Conservation (phyloP, 257 asterid species). For the Fraxinus americana region DNA sequence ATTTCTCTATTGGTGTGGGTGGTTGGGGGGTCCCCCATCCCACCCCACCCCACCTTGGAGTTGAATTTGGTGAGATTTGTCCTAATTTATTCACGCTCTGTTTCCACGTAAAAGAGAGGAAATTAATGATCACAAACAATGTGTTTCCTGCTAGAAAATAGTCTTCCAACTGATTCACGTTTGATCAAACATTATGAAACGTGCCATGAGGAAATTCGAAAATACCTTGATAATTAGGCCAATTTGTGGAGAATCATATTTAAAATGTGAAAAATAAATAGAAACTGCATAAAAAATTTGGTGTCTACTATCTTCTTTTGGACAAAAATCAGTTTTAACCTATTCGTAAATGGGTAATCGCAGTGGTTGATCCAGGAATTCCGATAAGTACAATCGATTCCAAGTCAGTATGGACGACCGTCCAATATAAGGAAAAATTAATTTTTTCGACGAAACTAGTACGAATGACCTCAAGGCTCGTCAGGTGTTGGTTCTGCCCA, state of each 20-base stretch:
- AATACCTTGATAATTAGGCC: not conserved
- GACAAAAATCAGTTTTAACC: no score
- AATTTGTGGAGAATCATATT: no score
- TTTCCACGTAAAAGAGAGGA: not conserved
- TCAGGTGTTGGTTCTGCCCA: no score
- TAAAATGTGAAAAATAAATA: no score
- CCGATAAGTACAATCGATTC: no score
- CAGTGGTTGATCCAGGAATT: no score
- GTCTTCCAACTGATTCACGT: not conserved
- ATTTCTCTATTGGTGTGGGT: not conserved
- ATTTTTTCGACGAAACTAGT: no score
- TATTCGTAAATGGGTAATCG: no score
- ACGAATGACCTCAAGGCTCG: no score
- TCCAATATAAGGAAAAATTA: no score
- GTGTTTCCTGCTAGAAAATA: not conserved
- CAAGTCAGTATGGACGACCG: no score
- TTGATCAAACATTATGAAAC: not conserved
- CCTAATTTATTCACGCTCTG: not conserved
- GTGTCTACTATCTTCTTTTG: not conserved
- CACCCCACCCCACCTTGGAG: not conserved
- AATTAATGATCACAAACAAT: not conserved
- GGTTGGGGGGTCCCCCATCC: not conserved
- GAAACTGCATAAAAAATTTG: not conserved
- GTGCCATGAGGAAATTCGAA: not conserved
- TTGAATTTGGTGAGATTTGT: not conserved